phyloP scores from a whole-genome alignment of 441 rosid species.

The Adansonia gregorii region DNA sequence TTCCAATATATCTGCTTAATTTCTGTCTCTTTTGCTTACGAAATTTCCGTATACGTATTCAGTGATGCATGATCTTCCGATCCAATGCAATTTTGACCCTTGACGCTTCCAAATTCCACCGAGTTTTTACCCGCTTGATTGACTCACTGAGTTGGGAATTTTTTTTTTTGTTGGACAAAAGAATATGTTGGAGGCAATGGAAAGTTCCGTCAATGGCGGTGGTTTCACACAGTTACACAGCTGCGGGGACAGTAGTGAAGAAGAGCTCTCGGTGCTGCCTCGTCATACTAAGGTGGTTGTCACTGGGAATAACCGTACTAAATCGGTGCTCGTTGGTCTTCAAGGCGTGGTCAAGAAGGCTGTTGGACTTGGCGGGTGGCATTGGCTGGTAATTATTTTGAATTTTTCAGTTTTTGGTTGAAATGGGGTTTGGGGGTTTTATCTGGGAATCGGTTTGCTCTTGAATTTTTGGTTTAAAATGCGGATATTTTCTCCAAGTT shows the following conservation, averaged over 20 bases:
- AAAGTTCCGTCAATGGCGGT: constrained; percentile 66
- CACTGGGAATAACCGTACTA: constrained; percentile 94
- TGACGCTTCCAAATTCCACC: constrained; percentile 22
- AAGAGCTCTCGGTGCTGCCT: constrained; percentile 88
- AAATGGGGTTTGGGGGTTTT: neutral
- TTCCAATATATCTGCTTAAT: constrained; percentile 38
- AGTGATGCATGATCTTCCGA: constrained; percentile 59
- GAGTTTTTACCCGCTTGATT: neutral
- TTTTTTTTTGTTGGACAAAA: neutral
- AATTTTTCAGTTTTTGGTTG: neutral
- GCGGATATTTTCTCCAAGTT: neutral
- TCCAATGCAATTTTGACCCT: constrained; percentile 34
- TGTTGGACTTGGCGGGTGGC: constrained; percentile 96
- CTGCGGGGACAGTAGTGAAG: constrained; percentile 86
- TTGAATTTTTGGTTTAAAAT: neutral
- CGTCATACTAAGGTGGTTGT: constrained; percentile 97
- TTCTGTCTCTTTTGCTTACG: constrained; percentile 25
- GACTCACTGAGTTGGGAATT: constrained; percentile 3
- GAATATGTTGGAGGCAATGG: constrained; percentile 67
- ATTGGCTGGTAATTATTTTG: constrained; percentile 73
- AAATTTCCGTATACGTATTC: constrained; percentile 36
- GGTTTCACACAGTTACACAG: constrained; percentile 72
- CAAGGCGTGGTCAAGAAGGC: constrained; percentile 97
- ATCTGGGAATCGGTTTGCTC: constrained; percentile 16
- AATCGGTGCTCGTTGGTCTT: constrained; percentile 96